phyloP scores from a whole-genome alignment of 2,329 filamentous ascomycete species.

The Xylaria multiplex region DNA sequence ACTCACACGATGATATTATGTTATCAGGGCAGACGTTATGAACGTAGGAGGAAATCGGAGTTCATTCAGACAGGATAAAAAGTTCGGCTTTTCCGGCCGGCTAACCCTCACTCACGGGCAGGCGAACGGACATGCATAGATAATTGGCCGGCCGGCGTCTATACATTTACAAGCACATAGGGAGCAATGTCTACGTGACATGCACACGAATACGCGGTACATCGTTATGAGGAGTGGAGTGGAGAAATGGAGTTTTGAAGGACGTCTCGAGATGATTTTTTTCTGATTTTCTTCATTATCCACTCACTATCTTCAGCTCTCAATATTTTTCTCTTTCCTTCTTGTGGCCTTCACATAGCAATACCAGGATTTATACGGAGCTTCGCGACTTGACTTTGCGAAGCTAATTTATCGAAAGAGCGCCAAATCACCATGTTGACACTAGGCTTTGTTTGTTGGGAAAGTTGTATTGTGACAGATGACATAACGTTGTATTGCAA shows the following conservation, averaged over 20 bases:
- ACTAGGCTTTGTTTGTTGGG: background rate
- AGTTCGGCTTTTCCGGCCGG: slow-evolving; percentile 22
- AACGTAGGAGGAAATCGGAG: slow-evolving; percentile 27
- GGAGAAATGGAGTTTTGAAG: slow-evolving; percentile 26
- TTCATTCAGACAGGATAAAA: slow-evolving; percentile 35
- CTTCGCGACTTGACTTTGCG: background rate
- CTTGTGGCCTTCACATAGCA: slow-evolving; percentile 10
- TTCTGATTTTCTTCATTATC: slow-evolving; percentile 21
- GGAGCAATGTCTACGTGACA: slow-evolving; percentile 24
- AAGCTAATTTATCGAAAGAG: background rate
- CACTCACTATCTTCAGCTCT: slow-evolving; percentile 30
- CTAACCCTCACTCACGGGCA: slow-evolving; percentile 19
- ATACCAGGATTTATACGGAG: slow-evolving; percentile 4
- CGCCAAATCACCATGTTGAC: background rate
- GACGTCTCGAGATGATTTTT: slow-evolving; percentile 21
- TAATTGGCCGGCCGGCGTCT: slow-evolving; percentile 30
- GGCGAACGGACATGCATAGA: slow-evolving; percentile 32
- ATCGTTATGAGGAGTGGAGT: slow-evolving; percentile 3
- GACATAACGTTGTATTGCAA: slow-evolving; percentile 1
- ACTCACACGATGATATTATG: slow-evolving; percentile 15
- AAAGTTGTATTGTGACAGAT: slow-evolving; percentile 15
- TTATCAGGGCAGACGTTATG: slow-evolving; percentile 18
- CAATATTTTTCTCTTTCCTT: slow-evolving; percentile 5
- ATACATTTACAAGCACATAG: slow-evolving; percentile 34
- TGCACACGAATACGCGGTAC: slow-evolving; percentile 16